Base-by-base conservation (phyloP, 352 stramenopile species). In the Globisporangium irregulare region DNA sequence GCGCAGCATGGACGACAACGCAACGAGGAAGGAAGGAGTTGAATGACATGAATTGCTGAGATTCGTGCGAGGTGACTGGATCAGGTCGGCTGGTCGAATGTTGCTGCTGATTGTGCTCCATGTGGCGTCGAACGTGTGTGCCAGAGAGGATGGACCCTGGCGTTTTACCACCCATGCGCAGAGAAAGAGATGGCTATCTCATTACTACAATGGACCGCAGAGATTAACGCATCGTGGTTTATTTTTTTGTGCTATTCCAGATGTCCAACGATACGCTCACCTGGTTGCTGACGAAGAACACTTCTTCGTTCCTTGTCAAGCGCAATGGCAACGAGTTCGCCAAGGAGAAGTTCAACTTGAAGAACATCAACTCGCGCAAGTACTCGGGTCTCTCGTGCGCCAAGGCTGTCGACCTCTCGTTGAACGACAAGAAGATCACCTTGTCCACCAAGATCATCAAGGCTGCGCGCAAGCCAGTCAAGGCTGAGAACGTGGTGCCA, bases 251-350 rank as follows among this genome's bases (percentile, higher is more conserved):
- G 9, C 7, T 20, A n/a, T 32, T 50, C 56, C 67, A 94, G 86
- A 95, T 95, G 87, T 93, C 84, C 69, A 92, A 74, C 80, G 93
- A 98, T 92, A 93, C 93, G 67, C 93, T 99, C 68, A 95, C 96
- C 67, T 99, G 97, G 97, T 89, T 98, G 82, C 75, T 98, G 71
- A 96, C 97, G 74, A 97, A 97, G 85, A 96, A 97, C 71, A 98
- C 97, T 73, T 98, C 87, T 76, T 97, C 82, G 70, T 99, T 99
- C 84, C 83, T 99, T 56, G 90, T 97, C 73, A 99, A 99, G 89
- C 85, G 91, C 68, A 90, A 87, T 68, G 77, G 79, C 78, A 87
- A 85, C 69, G 87, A 95, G 77, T 98, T 98, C 72, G 90, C 91
- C 63, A 80, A 89, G 59, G 96, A 99, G 80, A 94, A 93, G 80